Evolutionary conservation across 495 filamentous ascomycete species (phyloP), one percentile per base, ranked within the genome.

Genomic region (Annulohypoxylon stygium): DNA sequence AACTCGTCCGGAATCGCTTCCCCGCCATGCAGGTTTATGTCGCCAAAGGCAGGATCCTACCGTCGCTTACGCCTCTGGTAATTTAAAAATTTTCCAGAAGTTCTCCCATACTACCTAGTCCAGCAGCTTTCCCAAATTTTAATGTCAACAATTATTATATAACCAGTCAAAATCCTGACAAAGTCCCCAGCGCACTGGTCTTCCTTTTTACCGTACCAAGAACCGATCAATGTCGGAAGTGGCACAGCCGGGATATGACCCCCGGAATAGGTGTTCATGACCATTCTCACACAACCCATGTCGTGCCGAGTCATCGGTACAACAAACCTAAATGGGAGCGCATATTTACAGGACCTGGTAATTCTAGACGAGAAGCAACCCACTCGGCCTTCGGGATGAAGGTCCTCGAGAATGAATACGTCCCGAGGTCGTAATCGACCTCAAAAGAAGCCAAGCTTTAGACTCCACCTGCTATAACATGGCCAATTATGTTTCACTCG

Each of bases 1-100:
- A 2, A 36, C 62, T 62, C 41, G 34, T 1, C 53, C 69, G 69
- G 69, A 65, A 71, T 62, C n/a, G 37, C 69, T 67, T 62, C 69
- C 69, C 69, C 61, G 69, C 69, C 25, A 55, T 61, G 48, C 37
- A 59, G 23, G 47, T 30, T 20, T 34, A 43, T 25, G 20, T n/a
- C 36, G 47, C 18, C 20, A 43, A 43, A n/a, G 20, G 12, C 36
- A 39, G 30, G 51, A 45, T 18, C 23, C 16, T 65, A 45, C 55
- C 14, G 23, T 61, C 54, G 66, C 58, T 61, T 60, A 47, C 20
- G 47, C 60, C 54, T 18, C 33, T 37, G 25, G 18, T 37, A 33
- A 36, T 20, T 57, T 55, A 55, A 33, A 55, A 57, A 36, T 18
- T 18, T 57, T 26, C n/a, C 43, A 47, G 43, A 18, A 47, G 5